phyloP scores from a whole-genome alignment of 2,329 filamentous ascomycete genomes.

The Arthrobotrys musiformis region DNA sequence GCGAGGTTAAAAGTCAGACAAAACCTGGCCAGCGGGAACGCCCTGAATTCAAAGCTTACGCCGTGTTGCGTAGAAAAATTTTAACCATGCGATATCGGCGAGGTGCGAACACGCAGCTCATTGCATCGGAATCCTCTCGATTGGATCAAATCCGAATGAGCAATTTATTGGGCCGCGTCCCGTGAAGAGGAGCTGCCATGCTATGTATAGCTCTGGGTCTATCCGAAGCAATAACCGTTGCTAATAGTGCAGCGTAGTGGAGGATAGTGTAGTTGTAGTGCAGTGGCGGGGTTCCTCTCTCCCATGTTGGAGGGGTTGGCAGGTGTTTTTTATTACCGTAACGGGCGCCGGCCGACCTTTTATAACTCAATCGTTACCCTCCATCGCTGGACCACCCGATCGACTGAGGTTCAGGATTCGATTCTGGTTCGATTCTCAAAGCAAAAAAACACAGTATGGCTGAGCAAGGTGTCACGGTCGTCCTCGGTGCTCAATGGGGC shows the following conservation, averaged over 20 bases:
- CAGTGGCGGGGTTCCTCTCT: background rate
- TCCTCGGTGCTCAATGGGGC: conserved; percentile 72
- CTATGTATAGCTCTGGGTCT: background rate
- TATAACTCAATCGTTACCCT: conserved; percentile 20
- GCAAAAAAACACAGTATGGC: conserved; percentile 30
- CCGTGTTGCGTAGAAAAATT: conserved; percentile 36
- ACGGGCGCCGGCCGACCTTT: conserved; percentile 8
- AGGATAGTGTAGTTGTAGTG: no score
- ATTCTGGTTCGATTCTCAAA: background rate
- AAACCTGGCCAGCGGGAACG: background rate
- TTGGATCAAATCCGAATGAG: conserved; percentile 18
- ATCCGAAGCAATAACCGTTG: background rate
- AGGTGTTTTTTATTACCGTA: conserved; percentile 18
- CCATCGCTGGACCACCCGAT: conserved; percentile 4
- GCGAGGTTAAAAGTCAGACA: background rate
- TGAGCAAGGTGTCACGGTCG: conserved; percentile 64
- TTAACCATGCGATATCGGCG: conserved; percentile 43
- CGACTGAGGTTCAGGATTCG: conserved; percentile 3
- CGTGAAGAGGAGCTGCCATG: background rate
- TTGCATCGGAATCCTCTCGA: conserved; percentile 15
- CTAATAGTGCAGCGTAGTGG: background rate
- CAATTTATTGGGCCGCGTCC: conserved; percentile 5
- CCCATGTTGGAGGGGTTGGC: conserved; percentile 3
- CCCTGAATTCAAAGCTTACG: background rate
- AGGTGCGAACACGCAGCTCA: conserved; percentile 20